These are phyloP conservation scores for Podaxis sp. DNA, from an alignment of 768 basidiomycete genomes.

Conservation along the genomic window DNA sequence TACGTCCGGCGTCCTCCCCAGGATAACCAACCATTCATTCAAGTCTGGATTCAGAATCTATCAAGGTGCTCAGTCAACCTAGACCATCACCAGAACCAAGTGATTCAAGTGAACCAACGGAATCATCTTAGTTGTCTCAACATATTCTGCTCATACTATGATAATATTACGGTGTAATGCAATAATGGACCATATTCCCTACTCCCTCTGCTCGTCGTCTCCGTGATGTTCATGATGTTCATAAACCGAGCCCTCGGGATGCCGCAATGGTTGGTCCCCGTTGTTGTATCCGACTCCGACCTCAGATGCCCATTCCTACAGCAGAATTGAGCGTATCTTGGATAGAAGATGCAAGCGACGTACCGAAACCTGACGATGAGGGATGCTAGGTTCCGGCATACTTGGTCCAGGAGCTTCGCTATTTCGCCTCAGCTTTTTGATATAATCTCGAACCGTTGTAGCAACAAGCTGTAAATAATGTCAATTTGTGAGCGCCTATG, in stretches of 20 bases:
- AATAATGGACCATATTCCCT: neutral
- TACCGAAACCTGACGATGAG: constrained; percentile 31
- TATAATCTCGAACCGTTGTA: constrained; percentile 65
- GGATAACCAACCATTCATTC: neutral
- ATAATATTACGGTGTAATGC: neutral
- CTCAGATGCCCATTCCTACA: constrained; percentile 13
- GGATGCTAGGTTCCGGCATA: constrained; percentile 30
- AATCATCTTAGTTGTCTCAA: neutral
- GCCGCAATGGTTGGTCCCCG: constrained; percentile 1
- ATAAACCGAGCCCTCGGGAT: neutral
- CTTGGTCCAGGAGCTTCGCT: constrained; percentile 32
- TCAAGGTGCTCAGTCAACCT: constrained; percentile 47
- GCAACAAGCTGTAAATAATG: constrained; percentile 52
- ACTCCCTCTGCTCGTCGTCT: constrained; percentile 1
- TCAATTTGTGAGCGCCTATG: neutral
- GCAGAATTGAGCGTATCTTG: neutral
- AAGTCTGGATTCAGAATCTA: constrained; percentile 39
- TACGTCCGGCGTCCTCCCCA: constrained; percentile 28
- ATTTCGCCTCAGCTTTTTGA: constrained; percentile 55
- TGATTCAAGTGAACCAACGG: neutral
- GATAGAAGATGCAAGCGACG: neutral
- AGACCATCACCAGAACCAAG: constrained; percentile 11
- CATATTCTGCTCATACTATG: neutral
- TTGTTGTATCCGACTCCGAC: neutral
- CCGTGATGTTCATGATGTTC: constrained; percentile 4